These are phyloP conservation scores for Yarrowia sp. DNA, from an alignment of 805 yeast genomes.

Conservation along the genomic window DNA sequence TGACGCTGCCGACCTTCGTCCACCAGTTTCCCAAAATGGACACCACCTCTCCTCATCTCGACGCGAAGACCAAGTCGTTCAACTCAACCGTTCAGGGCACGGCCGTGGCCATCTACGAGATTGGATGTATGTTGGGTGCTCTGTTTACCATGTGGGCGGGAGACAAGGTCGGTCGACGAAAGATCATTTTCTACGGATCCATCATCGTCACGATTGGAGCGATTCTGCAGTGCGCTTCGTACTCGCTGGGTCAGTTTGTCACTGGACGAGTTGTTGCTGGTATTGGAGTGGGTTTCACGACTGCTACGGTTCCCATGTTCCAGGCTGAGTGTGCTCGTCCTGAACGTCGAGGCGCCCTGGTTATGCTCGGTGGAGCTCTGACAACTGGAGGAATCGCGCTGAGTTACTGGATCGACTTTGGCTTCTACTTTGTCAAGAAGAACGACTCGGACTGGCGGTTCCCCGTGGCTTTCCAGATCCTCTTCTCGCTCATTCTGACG, in stretches of 20 bases:
- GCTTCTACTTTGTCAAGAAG: slow-evolving; percentile 42
- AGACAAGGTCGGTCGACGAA: slow-evolving; percentile 65
- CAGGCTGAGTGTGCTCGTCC: slow-evolving; percentile 73
- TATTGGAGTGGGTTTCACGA: slow-evolving; percentile 40
- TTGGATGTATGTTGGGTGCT: slow-evolving; percentile 50
- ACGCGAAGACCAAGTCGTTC: not conserved
- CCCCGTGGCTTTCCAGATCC: not conserved
- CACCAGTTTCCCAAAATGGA: not conserved
- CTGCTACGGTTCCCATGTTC: slow-evolving; percentile 80
- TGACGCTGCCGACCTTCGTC: not conserved
- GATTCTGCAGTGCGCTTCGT: not conserved
- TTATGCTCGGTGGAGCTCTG: slow-evolving; percentile 67
- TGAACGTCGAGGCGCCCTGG: slow-evolving; percentile 64
- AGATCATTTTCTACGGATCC: slow-evolving; percentile 31
- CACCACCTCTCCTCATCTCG: not conserved
- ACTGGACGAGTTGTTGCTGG: not conserved
- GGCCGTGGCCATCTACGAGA: slow-evolving; percentile 44
- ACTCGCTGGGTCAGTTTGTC: not conserved
- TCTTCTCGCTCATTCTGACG: not conserved
- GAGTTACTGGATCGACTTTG: slow-evolving; percentile 48
- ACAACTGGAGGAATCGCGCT: slow-evolving; percentile 73
- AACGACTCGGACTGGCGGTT: slow-evolving; percentile 32
- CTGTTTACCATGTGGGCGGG: slow-evolving; percentile 42
- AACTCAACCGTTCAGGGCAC: not conserved
- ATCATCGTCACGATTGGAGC: not conserved